phyloP scores from a whole-genome alignment of 2,329 filamentous ascomycete genomes.

The Phialemonium atrogriseum region DNA sequence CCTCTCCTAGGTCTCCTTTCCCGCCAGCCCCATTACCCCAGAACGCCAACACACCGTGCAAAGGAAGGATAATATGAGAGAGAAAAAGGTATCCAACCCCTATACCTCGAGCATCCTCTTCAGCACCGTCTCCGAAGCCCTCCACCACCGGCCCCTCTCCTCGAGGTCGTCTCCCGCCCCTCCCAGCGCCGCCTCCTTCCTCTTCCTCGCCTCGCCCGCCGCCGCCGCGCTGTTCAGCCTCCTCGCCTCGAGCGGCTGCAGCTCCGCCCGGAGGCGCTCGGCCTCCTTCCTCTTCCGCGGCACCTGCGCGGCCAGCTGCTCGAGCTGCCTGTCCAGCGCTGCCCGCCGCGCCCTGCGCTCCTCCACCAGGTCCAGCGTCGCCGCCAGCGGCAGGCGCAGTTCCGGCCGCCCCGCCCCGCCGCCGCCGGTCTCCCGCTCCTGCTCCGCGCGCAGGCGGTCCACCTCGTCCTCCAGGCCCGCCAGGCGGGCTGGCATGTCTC shows the following conservation, averaged over 20 bases:
- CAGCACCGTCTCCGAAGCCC: conserved; percentile 57
- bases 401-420: conserved; percentile 24
- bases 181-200: conserved; percentile 57
- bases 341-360: conserved; percentile 41
- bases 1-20: too few species aligned
- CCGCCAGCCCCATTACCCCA: too few species aligned
- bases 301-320: conserved; percentile 51
- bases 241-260: conserved; percentile 60
- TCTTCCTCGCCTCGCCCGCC: conserved; percentile 61
- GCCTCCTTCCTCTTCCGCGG: conserved; percentile 60
- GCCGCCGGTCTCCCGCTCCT: conserved; percentile 19
- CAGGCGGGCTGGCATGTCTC: conserved; percentile 43
- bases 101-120: conserved; percentile 54
- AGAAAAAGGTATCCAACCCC: conserved; percentile 20
- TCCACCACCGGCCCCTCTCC: conserved; percentile 67
- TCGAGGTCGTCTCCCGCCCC: conserved; percentile 67
- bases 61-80: too few species aligned
- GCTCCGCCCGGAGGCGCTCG: conserved; percentile 58
- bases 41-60: too few species aligned
- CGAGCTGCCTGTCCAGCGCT: conserved; percentile 55
- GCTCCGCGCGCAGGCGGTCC: conserved; percentile 31
- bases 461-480: conserved; percentile 40
- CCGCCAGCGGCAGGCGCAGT: conserved; percentile 48
- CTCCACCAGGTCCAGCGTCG: conserved; percentile 46
- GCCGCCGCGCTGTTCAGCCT: conserved; percentile 56